Base-by-base conservation (phyloP, 139 green algal genomes). In the Coelastrella sp. region DNA sequence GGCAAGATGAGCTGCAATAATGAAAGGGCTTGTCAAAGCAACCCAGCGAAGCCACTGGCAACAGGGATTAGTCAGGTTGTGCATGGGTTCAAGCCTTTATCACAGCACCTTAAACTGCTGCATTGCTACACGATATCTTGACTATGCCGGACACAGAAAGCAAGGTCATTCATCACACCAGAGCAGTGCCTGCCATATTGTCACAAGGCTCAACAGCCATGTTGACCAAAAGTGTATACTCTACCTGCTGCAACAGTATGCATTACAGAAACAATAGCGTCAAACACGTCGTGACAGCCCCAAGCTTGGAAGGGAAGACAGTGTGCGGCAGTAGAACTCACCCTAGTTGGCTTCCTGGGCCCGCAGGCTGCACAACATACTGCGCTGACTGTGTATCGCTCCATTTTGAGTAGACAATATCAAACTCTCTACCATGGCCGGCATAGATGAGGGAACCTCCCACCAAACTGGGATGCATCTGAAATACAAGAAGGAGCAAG, bases 391-490 rank as follows among this genome's bases (percentile, higher is more conserved):
- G 53, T 64, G 53, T 32, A 64, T n/a, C 21, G 53, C 19, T 64
- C 53, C 53, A 64, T 21, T 64, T 64, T 19, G 53, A 64, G 53
- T 64, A 64, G 17, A 64, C 53, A 64, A 64, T 34, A 21, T 64
- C 53, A 64, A 64, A 64, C 21, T 64, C 53, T 34, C 53, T n/a
- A 2, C 30, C 30, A 21, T 27, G 7, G 6, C 30, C 53, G 11
- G 53, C 53, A 64, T 64, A 64, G 7, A 64, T 64, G 53, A 64
- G 30, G 53, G 53, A 64, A 9, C 19, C 53, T n/a, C 53, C 53
- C 11, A 64, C 53, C 17, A 64, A 9, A 21, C 53, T 64, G 17
- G 53, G 53, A 27, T 64, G 53, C 53, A 64, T 64, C 53, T 64
- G 53, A 19, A 34, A 27, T 27, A 57, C 11, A 9, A 57, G 45